Base-by-base conservation (phyloP, 2,329 filamentous ascomycete genomes). In the Aspergillus sp. region DNA sequence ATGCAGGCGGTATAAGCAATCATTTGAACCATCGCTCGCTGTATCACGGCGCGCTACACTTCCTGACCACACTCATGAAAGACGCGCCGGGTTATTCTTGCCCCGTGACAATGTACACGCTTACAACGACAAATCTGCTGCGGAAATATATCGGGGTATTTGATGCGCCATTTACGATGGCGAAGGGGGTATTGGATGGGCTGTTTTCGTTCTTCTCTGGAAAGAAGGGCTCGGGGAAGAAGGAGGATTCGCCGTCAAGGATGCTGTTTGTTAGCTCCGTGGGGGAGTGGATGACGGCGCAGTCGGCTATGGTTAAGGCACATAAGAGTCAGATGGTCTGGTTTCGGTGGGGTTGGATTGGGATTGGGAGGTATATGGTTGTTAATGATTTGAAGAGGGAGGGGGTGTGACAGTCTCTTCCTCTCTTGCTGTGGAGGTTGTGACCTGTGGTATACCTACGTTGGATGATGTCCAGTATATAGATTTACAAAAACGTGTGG, bases 321-420 rank as follows among this genome's bases (percentile, higher is more conserved):
- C 95, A 99, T 79, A 82, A 87, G 77, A 97, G 92, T 74, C 95
- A 99, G 82, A 99, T 99, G 95, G 86, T 90, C 39, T 99, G 95
- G 95, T 99, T 98, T 72, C 86, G 95, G 7, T 98, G 92, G 84
- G 91, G 92, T 3, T 99, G 93, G 92, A 96, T 99, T 70, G 83
- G 85, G 0, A 73, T 96, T 57, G 95, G 92, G 68, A 82, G 95
- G 60, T 99, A 98, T 77, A 98, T 99, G 95, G 84, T 92, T 57
- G 84, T 98, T 33, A 99, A 99, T 75, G 93, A 98, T 73, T 72
- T 99, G 75, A 83, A 81, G 69, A 80, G 81, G 68, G 85, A 85
- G 73, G 48, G 48, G 9, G 21, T 45, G 17, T 50, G 33, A 39
- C 3, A 5, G 2, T 8, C 21, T 21, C 7, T 27, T 31, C 12